phyloP scores from a whole-genome alignment of 2,329 filamentous ascomycete species.

The Diaporthe vexans region DNA sequence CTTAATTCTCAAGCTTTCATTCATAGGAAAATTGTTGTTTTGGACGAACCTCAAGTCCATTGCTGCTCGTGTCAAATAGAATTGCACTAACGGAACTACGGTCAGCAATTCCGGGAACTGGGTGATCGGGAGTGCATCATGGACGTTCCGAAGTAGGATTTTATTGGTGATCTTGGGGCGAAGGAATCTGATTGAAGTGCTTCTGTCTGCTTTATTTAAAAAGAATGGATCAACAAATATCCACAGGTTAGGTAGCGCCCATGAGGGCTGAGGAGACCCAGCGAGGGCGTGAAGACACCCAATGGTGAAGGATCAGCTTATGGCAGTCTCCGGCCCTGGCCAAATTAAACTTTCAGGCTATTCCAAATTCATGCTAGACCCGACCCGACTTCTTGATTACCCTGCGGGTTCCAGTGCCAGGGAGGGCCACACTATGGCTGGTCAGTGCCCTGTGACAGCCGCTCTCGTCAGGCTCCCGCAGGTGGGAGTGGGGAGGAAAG shows the following conservation, averaged over 20 bases:
- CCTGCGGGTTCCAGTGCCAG: slow-evolving; percentile 29
- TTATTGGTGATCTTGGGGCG: too few species aligned
- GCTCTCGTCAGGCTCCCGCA: slow-evolving; percentile 35
- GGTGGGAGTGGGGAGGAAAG: slow-evolving; percentile 27
- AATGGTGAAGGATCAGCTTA: slow-evolving; percentile 38
- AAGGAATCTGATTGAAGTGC: too few species aligned
- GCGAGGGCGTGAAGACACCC: slow-evolving; percentile 31
- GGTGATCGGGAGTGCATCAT: too few species aligned
- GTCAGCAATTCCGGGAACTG: too few species aligned
- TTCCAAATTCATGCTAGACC: slow-evolving; percentile 32
- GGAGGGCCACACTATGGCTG: slow-evolving; percentile 37
- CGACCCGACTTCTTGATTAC: slow-evolving; percentile 34
- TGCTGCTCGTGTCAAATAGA: too few species aligned
- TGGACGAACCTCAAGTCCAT: too few species aligned
- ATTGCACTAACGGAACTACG: too few species aligned
- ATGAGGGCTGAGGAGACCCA: slow-evolving; percentile 34
- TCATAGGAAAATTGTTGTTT: too few species aligned
- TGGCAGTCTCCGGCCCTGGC: slow-evolving; percentile 33
- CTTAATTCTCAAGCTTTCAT: too few species aligned
- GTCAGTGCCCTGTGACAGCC: slow-evolving; percentile 37
- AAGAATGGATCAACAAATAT: too few species aligned
- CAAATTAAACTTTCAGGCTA: slow-evolving; percentile 39
- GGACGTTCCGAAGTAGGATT: too few species aligned
- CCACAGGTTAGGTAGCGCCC: not conserved
- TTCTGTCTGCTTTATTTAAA: too few species aligned